Evolutionary conservation across 2,329 filamentous ascomycete species (phyloP).

Genomic region (Clonostachys chloroleuca): DNA sequence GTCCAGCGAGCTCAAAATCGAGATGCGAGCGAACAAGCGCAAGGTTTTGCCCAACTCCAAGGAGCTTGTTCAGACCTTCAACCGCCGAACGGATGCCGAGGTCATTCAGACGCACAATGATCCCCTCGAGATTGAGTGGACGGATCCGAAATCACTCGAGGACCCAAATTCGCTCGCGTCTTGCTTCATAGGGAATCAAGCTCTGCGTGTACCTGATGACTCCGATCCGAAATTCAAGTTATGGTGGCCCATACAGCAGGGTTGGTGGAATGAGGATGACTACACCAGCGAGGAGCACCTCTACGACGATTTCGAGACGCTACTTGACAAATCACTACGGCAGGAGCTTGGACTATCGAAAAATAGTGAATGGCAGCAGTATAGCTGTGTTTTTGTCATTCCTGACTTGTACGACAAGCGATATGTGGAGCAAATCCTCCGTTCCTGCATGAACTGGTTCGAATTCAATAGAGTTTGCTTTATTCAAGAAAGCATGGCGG

Average conservation of each 20-base stretch:
- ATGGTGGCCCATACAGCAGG: conserved; percentile 85
- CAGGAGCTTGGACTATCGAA: conserved; percentile 76
- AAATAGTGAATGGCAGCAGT: conserved; percentile 80
- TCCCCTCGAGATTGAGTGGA: conserved; percentile 91
- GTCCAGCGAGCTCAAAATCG: conserved; percentile 80
- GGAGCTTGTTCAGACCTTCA: conserved; percentile 92
- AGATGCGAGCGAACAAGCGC: conserved; percentile 91
- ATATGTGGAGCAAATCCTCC: conserved; percentile 80
- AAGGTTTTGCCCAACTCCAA: conserved; percentile 97
- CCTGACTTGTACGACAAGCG: conserved; percentile 94
- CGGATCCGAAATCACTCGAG: conserved; percentile 65
- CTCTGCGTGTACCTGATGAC: conserved; percentile 81
- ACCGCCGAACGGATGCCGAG: conserved; percentile 77
- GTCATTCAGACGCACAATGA: conserved; percentile 94
- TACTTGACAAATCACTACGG: conserved; percentile 81
- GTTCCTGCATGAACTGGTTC: conserved; percentile 84
- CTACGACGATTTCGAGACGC: conserved; percentile 80
- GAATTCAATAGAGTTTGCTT: conserved; percentile 88
- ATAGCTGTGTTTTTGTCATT: conserved; percentile 95
- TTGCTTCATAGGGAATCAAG: conserved; percentile 77
- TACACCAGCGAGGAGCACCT: conserved; percentile 77
- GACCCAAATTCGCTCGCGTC: conserved; percentile 56
- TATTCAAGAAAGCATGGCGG: conserved; percentile 92
- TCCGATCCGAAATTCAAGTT: conserved; percentile 87
- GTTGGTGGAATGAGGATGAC: conserved; percentile 86